phyloP scores from a whole-genome alignment of 2,329 filamentous ascomycete species.

The Diaporthe capsici region DNA sequence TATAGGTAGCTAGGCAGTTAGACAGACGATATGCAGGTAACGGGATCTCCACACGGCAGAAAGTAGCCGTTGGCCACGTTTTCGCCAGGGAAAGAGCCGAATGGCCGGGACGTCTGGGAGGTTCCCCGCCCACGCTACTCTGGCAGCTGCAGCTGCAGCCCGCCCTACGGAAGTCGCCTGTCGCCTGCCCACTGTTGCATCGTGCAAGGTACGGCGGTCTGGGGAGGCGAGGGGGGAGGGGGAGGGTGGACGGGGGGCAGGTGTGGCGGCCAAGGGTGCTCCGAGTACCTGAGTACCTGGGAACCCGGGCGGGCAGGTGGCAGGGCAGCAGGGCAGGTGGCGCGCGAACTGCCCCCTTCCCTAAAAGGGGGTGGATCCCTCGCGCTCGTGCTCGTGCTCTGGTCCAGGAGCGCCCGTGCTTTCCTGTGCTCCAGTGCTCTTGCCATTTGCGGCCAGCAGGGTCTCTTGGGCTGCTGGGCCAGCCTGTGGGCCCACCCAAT shows the following conservation, averaged over 20 bases:
- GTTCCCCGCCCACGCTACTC: slow-evolving; percentile 40
- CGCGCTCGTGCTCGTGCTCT: slow-evolving; percentile 20
- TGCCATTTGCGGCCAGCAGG: slow-evolving; percentile 15
- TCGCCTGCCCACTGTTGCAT: slow-evolving; percentile 31
- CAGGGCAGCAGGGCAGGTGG: slow-evolving; percentile 26
- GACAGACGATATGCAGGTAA: slow-evolving; percentile 5
- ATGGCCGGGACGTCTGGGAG: slow-evolving; percentile 39
- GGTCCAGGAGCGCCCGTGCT: slow-evolving; percentile 12
- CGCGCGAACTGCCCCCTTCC: slow-evolving; percentile 29
- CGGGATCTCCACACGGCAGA: slow-evolving; percentile 29
- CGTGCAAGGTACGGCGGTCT: slow-evolving; percentile 32
- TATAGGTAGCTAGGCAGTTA: background rate
- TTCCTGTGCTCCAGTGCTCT: slow-evolving; percentile 2
- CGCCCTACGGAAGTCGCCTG: slow-evolving; percentile 42
- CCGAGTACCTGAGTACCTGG: background rate
- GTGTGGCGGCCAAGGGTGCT: slow-evolving; percentile 19
- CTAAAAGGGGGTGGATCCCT: slow-evolving; percentile 33
- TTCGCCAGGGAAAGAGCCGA: slow-evolving; percentile 41
- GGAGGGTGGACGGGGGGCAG: background rate
- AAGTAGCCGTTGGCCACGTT: slow-evolving; percentile 41
- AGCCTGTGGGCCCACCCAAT: slow-evolving; percentile 20
- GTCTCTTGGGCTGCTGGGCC: slow-evolving; percentile 1
- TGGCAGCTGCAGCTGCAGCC: slow-evolving; percentile 36
- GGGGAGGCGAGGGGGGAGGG: background rate
- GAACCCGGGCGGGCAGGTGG: background rate